These are phyloP conservation scores for Platanus orientalis DNA, from an alignment of 164 flowering plant species.

Conservation along the genomic window DNA sequence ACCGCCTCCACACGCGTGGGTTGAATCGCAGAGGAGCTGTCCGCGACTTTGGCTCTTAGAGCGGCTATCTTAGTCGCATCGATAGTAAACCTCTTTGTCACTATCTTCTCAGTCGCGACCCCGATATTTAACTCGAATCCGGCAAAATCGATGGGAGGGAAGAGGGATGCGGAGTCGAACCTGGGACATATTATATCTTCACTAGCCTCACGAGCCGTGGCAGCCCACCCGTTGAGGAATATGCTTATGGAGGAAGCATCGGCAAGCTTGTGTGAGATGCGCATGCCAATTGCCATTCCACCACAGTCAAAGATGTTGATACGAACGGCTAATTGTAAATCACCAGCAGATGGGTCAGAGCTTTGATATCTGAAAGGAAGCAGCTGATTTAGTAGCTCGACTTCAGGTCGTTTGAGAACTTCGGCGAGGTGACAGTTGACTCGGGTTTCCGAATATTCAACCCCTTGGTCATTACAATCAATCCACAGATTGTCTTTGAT, in stretches of 20 bases:
- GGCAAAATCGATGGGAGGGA: background rate
- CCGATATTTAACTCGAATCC: no score
- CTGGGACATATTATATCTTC: background rate
- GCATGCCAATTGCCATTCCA: background rate
- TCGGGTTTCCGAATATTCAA: no score
- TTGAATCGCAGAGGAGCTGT: background rate
- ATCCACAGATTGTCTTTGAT: background rate
- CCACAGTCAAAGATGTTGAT: no score
- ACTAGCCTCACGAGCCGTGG: background rate
- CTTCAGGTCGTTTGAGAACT: background rate
- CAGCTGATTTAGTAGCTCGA: background rate
- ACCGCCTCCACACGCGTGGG: conserved; percentile 6
- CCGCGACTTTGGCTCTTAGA: background rate
- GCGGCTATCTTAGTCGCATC: background rate
- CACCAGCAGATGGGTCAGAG: background rate
- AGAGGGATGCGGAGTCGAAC: background rate
- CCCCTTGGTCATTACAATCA: no score
- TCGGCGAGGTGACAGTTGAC: background rate
- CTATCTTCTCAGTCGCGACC: background rate
- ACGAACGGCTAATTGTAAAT: background rate
- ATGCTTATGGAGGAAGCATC: background rate
- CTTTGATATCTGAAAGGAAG: background rate
- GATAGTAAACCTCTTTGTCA: background rate
- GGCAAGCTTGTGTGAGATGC: background rate
- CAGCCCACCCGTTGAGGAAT: no score